Evolutionary conservation across 768 basidiomycete genomes (phyloP), one percentile per base, ranked within the genome.

Genomic region (Auricularia heimuer): DNA sequence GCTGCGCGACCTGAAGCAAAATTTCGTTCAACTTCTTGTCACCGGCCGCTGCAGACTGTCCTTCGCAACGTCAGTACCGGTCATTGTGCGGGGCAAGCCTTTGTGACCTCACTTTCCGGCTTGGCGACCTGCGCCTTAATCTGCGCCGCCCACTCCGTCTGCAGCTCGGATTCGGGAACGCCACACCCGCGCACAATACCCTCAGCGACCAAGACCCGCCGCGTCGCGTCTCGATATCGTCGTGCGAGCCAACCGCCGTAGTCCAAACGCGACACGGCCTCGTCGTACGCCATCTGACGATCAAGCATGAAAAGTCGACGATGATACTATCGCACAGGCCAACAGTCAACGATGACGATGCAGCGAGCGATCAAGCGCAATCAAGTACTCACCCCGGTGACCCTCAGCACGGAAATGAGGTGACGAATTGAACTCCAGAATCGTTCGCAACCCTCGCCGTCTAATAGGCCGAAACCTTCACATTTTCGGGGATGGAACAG

Each of bases 371-470:
- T n/a, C n/a, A n/a, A n/a, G n/a, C n/a, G n/a, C n/a, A n/a, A n/a
- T n/a, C n/a, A n/a, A n/a, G n/a, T n/a, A n/a, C n/a, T n/a, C n/a
- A 81, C 79, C 6, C 68, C 73, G 1, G 73, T 78, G 0, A 68
- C 65, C 2, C 76, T 63, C 0, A 74, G 69, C 14, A 77, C 70
- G 0, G 71, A 69, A 33, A 81, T 81, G 0, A 81, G 62, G 21
- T 73, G 74, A 29, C 74, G 63, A 4, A 74, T 51, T 0, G 69
- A 67, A 2, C 73, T 73, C 78, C 77, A 80, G 0, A 72, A 56
- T 14, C 72, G 56, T 62, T 79, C 76, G 1, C 73, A 69, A 0
- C 75, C 75, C 64, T 79, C 77, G 6, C 74, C 73, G 65, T 79
- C 75, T 0, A 73, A 70, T 2, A 78, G 51, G 0, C 78, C 76